Evolutionary conservation across 108 stramenopile species (phyloP).

Genomic region (Stephanodiscus triporus): DNA sequence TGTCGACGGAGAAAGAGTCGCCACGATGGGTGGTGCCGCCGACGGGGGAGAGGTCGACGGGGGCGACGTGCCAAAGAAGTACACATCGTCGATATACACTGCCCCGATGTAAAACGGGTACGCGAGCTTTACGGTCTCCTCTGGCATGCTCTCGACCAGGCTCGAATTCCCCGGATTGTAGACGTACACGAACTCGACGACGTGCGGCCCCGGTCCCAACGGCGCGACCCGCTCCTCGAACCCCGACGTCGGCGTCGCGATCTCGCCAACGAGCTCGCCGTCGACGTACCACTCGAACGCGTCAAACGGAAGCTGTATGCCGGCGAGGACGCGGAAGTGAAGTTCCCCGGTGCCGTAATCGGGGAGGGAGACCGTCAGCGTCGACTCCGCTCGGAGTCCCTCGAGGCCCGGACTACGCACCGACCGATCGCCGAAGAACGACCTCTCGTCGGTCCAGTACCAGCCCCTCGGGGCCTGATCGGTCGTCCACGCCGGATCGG

Average conservation of each 20-base stretch:
- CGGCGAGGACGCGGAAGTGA: not conserved
- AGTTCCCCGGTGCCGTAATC: not conserved
- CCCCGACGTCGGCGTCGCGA: not conserved
- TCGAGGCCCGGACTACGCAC: not conserved
- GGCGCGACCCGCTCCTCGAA: not conserved
- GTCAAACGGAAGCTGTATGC: not conserved
- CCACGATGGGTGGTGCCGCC: too few species aligned
- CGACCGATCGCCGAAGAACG: not conserved
- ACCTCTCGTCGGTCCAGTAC: not conserved
- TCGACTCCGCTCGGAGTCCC: not conserved
- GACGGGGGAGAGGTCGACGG: too few species aligned
- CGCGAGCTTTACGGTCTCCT: too few species aligned
- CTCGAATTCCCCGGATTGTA: not conserved
- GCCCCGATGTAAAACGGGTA: not conserved
- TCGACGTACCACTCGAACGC: not conserved
- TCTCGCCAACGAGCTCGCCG: not conserved
- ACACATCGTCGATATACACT: not conserved
- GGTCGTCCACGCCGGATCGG: not conserved
- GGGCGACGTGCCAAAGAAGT: too few species aligned
- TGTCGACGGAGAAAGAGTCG: too few species aligned
- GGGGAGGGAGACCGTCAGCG: not conserved
- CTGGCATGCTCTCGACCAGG: too few species aligned
- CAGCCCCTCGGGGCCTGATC: not conserved
- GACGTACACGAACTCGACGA: not conserved
- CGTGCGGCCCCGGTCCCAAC: not conserved